Evolutionary conservation across 768 basidiomycete species (phyloP).

Genomic region (Suillus spraguei): DNA sequence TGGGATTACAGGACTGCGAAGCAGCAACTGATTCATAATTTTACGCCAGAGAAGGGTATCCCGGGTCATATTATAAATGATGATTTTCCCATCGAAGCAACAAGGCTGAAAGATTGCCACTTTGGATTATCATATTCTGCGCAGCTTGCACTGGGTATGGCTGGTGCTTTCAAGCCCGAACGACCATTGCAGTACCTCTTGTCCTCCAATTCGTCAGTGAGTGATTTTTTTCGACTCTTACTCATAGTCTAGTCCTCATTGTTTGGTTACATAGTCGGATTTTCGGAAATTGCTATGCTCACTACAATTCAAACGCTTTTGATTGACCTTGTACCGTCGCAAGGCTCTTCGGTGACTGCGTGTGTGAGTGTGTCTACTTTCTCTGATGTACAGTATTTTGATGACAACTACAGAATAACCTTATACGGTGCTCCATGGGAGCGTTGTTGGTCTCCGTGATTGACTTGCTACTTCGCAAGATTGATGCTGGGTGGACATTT

Average conservation of each 20-base stretch:
- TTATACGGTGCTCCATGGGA: constrained; percentile 60
- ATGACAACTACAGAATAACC: constrained; percentile 54
- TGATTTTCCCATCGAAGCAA: constrained; percentile 58
- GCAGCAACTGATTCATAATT: constrained; percentile 4
- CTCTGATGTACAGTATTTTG: not conserved
- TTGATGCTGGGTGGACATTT: constrained; percentile 67
- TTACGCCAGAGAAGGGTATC: constrained; percentile 21
- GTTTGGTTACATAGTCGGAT: constrained; percentile 45
- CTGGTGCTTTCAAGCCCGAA: constrained; percentile 50
- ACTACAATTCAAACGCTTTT: constrained; percentile 58
- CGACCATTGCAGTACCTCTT: constrained; percentile 51
- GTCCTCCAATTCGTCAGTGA: constrained; percentile 44
- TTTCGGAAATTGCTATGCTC: constrained; percentile 45
- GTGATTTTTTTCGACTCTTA: constrained; percentile 15
- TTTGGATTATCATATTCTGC: constrained; percentile 39
- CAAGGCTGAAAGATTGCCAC: constrained; percentile 51
- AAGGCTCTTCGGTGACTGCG: constrained; percentile 64
- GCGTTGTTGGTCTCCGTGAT: constrained; percentile 62
- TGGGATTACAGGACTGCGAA: constrained; percentile 52
- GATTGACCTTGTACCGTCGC: constrained; percentile 58
- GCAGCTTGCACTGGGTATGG: constrained; percentile 51
- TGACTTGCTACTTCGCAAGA: constrained; percentile 53
- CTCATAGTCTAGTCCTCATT: not conserved
- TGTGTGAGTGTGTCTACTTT: constrained; percentile 47
- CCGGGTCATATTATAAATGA: constrained; percentile 26